These are phyloP conservation scores for Yarrowia keelungensis DNA, from an alignment of 805 yeast species.

Conservation along the genomic window DNA sequence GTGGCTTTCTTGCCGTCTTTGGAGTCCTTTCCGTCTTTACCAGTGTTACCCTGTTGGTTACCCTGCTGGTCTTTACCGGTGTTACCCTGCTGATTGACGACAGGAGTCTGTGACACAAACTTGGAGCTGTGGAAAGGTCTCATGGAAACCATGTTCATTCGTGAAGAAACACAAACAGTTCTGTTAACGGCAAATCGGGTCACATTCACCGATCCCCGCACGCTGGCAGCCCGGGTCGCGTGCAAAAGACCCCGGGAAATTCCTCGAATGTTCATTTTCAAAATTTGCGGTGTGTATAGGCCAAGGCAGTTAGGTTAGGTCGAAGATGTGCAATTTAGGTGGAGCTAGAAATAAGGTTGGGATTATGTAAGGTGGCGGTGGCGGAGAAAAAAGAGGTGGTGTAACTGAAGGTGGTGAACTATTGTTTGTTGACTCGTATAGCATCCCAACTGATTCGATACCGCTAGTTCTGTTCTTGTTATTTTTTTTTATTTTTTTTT, in stretches of 20 bases:
- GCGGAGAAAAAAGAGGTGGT: not conserved
- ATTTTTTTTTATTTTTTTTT: no score
- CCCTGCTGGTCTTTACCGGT: not conserved
- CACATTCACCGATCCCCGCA: not conserved
- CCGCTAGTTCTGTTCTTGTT: no score
- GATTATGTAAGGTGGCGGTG: slow-evolving; percentile 9
- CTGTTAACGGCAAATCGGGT: not conserved
- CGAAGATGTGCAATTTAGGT: not conserved
- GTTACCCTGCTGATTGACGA: no score
- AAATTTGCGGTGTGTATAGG: not conserved
- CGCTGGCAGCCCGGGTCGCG: slow-evolving; percentile 14
- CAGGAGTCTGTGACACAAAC: not conserved
- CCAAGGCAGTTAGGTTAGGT: not conserved
- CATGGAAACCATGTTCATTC: not conserved
- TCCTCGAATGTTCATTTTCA: slow-evolving; percentile 25
- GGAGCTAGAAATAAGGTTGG: not conserved
- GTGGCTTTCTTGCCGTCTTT: slow-evolving; percentile 9
- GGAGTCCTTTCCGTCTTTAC: not conserved
- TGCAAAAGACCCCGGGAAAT: slow-evolving; percentile 22
- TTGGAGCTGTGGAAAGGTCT: not conserved
- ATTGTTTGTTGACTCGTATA: no score
- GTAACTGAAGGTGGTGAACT: no score
- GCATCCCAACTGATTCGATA: no score
- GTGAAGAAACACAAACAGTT: not conserved
- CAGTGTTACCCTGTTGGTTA: no score